Evolutionary conservation across 2,329 filamentous ascomycete genomes (phyloP).

Genomic region (Colletotrichum sidae): DNA sequence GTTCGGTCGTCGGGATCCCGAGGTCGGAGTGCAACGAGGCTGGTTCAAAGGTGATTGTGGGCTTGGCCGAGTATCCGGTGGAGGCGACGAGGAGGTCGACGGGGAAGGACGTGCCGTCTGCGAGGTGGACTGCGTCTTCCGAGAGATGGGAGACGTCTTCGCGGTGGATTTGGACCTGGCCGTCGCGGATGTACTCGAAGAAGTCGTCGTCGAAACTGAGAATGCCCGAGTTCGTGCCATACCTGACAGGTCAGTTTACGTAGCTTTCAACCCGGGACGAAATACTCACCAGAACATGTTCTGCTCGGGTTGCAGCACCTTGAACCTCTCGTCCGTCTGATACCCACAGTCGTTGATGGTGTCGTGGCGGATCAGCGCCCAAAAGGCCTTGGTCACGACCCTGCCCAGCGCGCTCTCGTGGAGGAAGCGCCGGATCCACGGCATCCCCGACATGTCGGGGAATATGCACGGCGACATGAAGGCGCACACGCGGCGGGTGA

Average conservation of each 20-base stretch:
- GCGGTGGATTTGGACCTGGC: slow-evolving; percentile 66
- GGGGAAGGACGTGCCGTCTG: slow-evolving; percentile 54
- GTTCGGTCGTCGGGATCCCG: slow-evolving; percentile 38
- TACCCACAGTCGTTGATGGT: slow-evolving; percentile 41
- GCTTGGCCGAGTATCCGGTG: slow-evolving; percentile 42
- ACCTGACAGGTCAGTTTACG: slow-evolving; percentile 51
- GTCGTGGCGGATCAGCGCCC: slow-evolving; percentile 55
- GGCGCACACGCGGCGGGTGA: slow-evolving; percentile 57
- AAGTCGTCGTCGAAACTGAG: slow-evolving; percentile 70
- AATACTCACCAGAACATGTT: slow-evolving; percentile 54
- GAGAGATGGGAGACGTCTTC: slow-evolving; percentile 64
- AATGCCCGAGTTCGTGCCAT: slow-evolving; percentile 67
- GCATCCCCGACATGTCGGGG: slow-evolving; percentile 41
- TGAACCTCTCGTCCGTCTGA: slow-evolving; percentile 55
- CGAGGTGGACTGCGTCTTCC: slow-evolving; percentile 57
- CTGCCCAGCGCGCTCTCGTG: slow-evolving; percentile 39
- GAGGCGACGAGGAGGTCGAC: slow-evolving; percentile 58
- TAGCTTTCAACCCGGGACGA: slow-evolving; percentile 40
- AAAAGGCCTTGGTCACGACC: slow-evolving; percentile 60
- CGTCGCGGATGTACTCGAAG: slow-evolving; percentile 65
- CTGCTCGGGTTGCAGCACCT: slow-evolving; percentile 52
- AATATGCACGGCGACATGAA: slow-evolving; percentile 51
- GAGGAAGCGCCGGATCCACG: slow-evolving; percentile 40
- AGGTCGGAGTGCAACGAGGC: slow-evolving; percentile 37
- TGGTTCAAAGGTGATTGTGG: slow-evolving; percentile 39